Conservation (phyloP, 1,139 yeast genomes). For the Nakaseomyces bracarensis region DNA sequence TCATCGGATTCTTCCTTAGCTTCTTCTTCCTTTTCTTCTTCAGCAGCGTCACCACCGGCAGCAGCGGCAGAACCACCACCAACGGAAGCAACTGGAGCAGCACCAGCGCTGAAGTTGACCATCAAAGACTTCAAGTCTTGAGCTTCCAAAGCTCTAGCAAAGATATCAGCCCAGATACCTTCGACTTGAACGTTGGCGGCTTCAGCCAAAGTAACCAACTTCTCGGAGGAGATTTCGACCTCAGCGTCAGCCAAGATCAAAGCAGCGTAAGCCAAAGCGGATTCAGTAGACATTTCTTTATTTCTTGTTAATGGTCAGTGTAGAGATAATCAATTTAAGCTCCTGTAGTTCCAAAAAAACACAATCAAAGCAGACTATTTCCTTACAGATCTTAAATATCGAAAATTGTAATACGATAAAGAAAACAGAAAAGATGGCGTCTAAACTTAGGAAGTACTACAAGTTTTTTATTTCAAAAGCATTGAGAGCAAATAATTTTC, state of each 20-base stretch:
- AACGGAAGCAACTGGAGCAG: constrained; percentile 56
- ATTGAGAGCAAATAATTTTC: not conserved
- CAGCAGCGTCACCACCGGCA: constrained; percentile 51
- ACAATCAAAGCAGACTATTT: constrained; percentile 56
- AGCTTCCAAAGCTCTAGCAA: constrained; percentile 72
- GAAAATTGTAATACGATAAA: not conserved
- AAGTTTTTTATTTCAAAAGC: not conserved
- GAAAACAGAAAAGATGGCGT: not conserved
- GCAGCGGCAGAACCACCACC: constrained; percentile 50
- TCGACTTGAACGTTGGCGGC: constrained; percentile 69
- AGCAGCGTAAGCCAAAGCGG: constrained; percentile 83
- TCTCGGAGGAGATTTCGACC: constrained; percentile 68
- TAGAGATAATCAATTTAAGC: constrained; percentile 54
- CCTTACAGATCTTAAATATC: constrained; percentile 28
- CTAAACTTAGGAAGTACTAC: not conserved
- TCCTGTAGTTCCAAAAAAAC: constrained; percentile 12
- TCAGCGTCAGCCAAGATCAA: constrained; percentile 81
- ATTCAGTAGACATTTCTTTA: constrained; percentile 62
- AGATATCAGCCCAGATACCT: constrained; percentile 71
- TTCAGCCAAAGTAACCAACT: constrained; percentile 58
- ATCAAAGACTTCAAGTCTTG: constrained; percentile 69
- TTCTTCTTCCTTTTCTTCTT: constrained; percentile 46
- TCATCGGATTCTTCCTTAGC: constrained; percentile 55
- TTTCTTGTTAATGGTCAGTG: constrained; percentile 19
- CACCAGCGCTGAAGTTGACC: constrained; percentile 70